Evolutionary conservation across 23 red algal genomes (phyloP), one percentile per base, ranked within the genome.

Genomic region (Cyanidioschyzon merolae): DNA sequence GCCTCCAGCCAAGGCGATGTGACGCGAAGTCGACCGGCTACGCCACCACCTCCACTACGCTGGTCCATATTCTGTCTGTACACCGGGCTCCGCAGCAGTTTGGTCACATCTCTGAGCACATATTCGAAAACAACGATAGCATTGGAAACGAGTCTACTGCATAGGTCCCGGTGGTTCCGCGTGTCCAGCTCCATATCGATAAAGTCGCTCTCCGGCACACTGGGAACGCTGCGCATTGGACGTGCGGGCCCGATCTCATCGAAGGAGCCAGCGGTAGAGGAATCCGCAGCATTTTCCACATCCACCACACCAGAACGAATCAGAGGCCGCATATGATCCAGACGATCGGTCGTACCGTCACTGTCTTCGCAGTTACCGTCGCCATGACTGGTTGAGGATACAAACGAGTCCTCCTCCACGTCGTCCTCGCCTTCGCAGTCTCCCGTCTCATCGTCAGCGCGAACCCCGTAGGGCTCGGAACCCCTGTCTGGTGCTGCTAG

Each of bases 1-100:
- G 83, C 83, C 30, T 86, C 18, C 38, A 89, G 79, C 77, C 83
- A 96, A 2, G 83, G 87, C n/a, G 86, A 89, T 34, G 41, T n/a
- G 18, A 81, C 0, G 16, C 63, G 63, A 7, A 27, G 63, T 12
- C 63, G 63, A 7, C 21, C 29, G 32, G n/a, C 63, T 12, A 35
- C 63, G 29, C 63, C 63, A 27, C 63, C 63, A 27, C 63, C 63
- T 16, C 50, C 50, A 24, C 50, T 24, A 27, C 63, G 63, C 16
- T 71, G 63, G 16, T 25, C 32, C 63, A 32, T 3, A 25, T 25
- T 7, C 16, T 25, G 63, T 7, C 63, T 7, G 32, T 71, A 35
- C 29, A 7, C 16, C 7, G n/a, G 21, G 3, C 16, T 3, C 63
- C n/a, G 63, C 7, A 32, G 32, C n/a, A 32, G 29, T 35, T 35